A percentile compares a stretch with the other conserved stretches of the same genome.
These are phyloP conservation scores for Arachis hypogaea DNA, from an alignment of 306 rosid species.

Conservation along the genomic window DNA sequence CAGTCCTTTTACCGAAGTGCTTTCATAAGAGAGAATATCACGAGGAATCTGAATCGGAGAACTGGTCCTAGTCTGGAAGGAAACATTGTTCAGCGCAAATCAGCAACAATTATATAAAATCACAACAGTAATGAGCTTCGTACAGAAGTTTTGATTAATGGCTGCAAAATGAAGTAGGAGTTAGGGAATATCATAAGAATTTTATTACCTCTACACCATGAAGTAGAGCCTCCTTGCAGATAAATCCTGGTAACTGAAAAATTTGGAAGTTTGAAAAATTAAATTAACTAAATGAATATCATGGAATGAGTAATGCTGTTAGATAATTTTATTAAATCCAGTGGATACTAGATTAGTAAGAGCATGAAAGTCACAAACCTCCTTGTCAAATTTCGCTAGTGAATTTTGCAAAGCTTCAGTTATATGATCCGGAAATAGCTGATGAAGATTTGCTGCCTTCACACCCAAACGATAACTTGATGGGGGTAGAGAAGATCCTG, in stretches of 20 bases:
- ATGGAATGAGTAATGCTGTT: background rate
- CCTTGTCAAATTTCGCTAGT: slow-evolving; percentile 69
- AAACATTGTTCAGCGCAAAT: slow-evolving; percentile 28
- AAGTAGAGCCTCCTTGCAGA: slow-evolving; percentile 86
- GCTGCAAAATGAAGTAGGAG: slow-evolving; percentile 15
- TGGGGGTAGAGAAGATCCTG: slow-evolving; percentile 71
- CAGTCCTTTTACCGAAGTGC: slow-evolving; percentile 79
- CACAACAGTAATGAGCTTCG: background rate
- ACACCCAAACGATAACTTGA: slow-evolving; percentile 98
- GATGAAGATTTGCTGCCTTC: slow-evolving; percentile 80
- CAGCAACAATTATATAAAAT: slow-evolving; percentile 25
- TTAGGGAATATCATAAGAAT: slow-evolving; percentile 10
- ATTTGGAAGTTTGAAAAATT: slow-evolving; percentile 35
- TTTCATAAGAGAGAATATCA: slow-evolving; percentile 64
- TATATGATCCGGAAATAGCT: slow-evolving; percentile 67
- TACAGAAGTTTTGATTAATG: background rate
- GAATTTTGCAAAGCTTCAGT: slow-evolving; percentile 82
- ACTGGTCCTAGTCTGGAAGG: slow-evolving; percentile 89
- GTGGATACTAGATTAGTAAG: slow-evolving; percentile 1
- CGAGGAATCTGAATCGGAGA: slow-evolving; percentile 92
- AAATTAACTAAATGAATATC: background rate
- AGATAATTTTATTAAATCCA: slow-evolving; percentile 21
- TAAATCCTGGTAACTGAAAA: slow-evolving; percentile 88
- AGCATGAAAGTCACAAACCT: slow-evolving; percentile 55
- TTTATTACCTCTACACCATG: slow-evolving; percentile 93